phyloP scores from a whole-genome alignment of 1,284 basidiomycete genomes.

The Puccinia horiana region DNA sequence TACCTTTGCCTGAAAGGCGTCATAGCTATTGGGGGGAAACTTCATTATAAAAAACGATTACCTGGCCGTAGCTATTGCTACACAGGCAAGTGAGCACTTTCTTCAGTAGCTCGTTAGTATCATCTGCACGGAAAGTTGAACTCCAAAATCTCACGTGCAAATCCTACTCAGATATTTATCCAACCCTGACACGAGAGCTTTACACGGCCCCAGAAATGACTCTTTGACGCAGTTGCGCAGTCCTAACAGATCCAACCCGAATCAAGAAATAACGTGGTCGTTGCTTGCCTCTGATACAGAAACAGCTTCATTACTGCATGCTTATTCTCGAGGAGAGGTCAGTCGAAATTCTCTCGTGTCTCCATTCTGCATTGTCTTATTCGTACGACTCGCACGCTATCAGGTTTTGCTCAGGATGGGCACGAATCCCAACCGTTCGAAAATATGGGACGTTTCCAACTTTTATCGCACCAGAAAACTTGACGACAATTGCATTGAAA shows the following conservation, averaged over 20 bases:
- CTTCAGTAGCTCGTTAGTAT: neutral
- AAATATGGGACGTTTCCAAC: conserved; percentile 26
- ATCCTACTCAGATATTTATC: conserved; percentile 25
- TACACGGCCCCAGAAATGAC: neutral
- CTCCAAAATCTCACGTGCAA: no score
- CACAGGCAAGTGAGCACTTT: conserved; percentile 41
- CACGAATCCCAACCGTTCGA: conserved; percentile 18
- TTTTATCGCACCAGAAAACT: conserved; percentile 39
- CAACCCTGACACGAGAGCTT: conserved; percentile 32
- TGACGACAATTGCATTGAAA: conserved; percentile 42
- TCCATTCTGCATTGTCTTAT: neutral
- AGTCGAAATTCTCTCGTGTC: neutral
- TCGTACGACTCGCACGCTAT: neutral
- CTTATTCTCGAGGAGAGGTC: conserved; percentile 35
- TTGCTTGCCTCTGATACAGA: conserved; percentile 44
- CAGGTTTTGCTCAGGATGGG: conserved; percentile 32
- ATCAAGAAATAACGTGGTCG: conserved; percentile 25
- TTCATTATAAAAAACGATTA: conserved; percentile 39
- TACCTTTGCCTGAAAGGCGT: conserved; percentile 35
- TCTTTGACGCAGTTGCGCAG: neutral
- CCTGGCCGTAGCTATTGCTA: conserved; percentile 49
- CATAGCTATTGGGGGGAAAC: conserved; percentile 29
- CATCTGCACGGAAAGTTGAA: neutral
- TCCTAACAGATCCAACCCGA: neutral
- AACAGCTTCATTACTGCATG: conserved; percentile 44